Evolutionary conservation across 1,284 basidiomycete species (phyloP).

Genomic region (Austroboletus novae-zelandiae): DNA sequence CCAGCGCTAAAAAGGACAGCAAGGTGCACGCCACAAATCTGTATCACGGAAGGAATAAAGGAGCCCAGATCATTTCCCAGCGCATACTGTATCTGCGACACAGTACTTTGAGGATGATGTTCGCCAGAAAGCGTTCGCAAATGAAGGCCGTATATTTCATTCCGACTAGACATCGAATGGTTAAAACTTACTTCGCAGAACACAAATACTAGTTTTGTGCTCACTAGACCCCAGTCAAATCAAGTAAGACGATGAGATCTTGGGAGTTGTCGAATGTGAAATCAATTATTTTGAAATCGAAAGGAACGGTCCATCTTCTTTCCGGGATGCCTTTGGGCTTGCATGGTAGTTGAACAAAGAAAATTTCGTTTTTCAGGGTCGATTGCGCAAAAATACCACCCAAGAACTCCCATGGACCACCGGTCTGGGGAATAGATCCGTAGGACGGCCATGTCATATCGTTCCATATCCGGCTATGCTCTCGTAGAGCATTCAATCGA

Average conservation of each 20-base stretch:
- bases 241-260: conserved; percentile 52
- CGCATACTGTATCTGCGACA: conserved; percentile 13
- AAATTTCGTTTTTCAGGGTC: conserved; percentile 26
- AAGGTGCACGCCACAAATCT: conserved; percentile 29
- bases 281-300: conserved; percentile 49
- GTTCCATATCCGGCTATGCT: conserved; percentile 47
- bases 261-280: conserved; percentile 61
- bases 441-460: conserved; percentile 38
- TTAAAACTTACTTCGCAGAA: conserved; percentile 1
- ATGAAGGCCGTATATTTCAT: conserved; percentile 23
- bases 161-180: conserved; percentile 13
- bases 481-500: conserved; percentile 40
- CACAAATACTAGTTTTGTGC: conserved; percentile 2
- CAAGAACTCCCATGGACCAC: conserved; percentile 54
- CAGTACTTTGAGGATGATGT: conserved; percentile 19
- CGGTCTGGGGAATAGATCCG: conserved; percentile 36
- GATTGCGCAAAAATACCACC: conserved; percentile 56
- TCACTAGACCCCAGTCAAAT: conserved; percentile 30
- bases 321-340: conserved; percentile 44
- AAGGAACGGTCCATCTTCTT: conserved; percentile 44
- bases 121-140: conserved; percentile 27
- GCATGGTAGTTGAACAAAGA: conserved; percentile 50
- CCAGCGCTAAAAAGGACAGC: conserved; percentile 19
- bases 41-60: conserved; percentile 21
- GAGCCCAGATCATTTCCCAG: neutral